phyloP scores from a whole-genome alignment of 2,329 filamentous ascomycete genomes.

The Cryoendolithus antarcticus region DNA sequence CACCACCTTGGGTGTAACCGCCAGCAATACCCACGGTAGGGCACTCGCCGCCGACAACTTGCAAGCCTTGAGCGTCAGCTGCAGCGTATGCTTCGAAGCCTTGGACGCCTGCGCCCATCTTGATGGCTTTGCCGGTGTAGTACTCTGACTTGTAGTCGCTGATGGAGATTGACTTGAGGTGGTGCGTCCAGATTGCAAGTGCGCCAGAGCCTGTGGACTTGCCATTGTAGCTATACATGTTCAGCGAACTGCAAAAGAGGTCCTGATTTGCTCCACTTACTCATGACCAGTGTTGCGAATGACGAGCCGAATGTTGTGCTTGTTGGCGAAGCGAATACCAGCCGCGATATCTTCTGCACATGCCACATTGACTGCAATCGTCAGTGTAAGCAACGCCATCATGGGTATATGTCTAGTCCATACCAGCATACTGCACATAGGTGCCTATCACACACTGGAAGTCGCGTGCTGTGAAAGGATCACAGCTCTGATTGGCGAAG shows the following conservation, averaged over 20 bases:
- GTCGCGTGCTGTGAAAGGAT: conserved; percentile 26
- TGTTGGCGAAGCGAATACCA: conserved; percentile 29
- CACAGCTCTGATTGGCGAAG: conserved; percentile 29
- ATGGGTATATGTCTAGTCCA: background rate
- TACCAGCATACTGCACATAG: conserved; percentile 21
- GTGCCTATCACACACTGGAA: conserved; percentile 32
- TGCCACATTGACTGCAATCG: conserved; percentile 15
- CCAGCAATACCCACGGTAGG: conserved; percentile 47
- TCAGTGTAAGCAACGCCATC: too few relatives aligned
- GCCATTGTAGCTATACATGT: conserved; percentile 30
- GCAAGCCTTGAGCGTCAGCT: conserved; percentile 33
- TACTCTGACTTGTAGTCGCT: conserved; percentile 27
- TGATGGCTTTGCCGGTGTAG: conserved; percentile 42
- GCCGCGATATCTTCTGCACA: conserved; percentile 13
- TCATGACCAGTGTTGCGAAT: conserved; percentile 32
- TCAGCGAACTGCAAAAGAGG: conserved; percentile 2
- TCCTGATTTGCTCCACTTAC: conserved; percentile 9
- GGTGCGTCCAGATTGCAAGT: conserved; percentile 45
- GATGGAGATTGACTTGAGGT: conserved; percentile 38
- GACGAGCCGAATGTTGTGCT: conserved; percentile 40
- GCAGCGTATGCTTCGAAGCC: conserved; percentile 37
- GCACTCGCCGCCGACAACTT: conserved; percentile 43
- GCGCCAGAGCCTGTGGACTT: conserved; percentile 50
- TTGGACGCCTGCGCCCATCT: conserved; percentile 42
- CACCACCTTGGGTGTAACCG: conserved; percentile 49